Conservation (phyloP, 352 stramenopile genomes). For the Pythium folliculosum region DNA sequence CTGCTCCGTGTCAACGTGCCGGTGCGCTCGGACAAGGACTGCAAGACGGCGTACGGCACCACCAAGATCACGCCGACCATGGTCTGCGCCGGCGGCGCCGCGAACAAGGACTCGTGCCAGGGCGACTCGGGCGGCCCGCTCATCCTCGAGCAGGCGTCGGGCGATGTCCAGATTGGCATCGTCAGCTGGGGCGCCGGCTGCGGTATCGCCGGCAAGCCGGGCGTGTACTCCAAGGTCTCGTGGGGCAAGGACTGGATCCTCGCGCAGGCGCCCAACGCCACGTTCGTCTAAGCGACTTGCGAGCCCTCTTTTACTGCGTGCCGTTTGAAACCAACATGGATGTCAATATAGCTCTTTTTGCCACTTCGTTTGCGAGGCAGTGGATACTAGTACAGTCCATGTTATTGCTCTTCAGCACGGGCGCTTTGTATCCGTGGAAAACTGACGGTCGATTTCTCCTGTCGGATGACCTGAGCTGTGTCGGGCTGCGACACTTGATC, state of each 20-base stretch:
- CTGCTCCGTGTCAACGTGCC: slow-evolving; percentile 45
- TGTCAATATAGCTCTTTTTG: too few species aligned
- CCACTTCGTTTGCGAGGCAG: too few species aligned
- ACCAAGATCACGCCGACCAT: slow-evolving; percentile 29
- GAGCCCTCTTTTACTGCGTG: too few species aligned
- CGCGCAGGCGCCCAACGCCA: slow-evolving; percentile 22
- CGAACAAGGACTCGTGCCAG: slow-evolving; percentile 46
- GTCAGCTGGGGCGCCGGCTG: slow-evolving; percentile 61
- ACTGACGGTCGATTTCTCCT: too few species aligned
- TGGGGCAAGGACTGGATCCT: slow-evolving; percentile 46
- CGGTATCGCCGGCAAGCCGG: slow-evolving; percentile 44
- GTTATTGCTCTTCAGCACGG: too few species aligned
- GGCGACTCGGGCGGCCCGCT: slow-evolving; percentile 54
- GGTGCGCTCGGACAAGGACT: slow-evolving; percentile 40
- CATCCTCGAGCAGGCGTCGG: slow-evolving; percentile 34
- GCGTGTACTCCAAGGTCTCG: slow-evolving; percentile 54
- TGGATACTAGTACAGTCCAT: too few species aligned
- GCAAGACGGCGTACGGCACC: slow-evolving; percentile 17
- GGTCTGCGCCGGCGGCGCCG: slow-evolving; percentile 46
- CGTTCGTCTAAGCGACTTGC: neutral
- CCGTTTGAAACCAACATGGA: neutral
- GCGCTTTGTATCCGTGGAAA: too few species aligned
- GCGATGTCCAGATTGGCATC: slow-evolving; percentile 47
- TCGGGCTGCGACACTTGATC: too few species aligned
- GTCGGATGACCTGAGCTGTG: too few species aligned